A percentile compares a stretch with the other conserved stretches of the same genome.
These are phyloP conservation scores for Dactylella cylindrospora DNA, from an alignment of 2,329 filamentous ascomycete species.

Conservation along the genomic window DNA sequence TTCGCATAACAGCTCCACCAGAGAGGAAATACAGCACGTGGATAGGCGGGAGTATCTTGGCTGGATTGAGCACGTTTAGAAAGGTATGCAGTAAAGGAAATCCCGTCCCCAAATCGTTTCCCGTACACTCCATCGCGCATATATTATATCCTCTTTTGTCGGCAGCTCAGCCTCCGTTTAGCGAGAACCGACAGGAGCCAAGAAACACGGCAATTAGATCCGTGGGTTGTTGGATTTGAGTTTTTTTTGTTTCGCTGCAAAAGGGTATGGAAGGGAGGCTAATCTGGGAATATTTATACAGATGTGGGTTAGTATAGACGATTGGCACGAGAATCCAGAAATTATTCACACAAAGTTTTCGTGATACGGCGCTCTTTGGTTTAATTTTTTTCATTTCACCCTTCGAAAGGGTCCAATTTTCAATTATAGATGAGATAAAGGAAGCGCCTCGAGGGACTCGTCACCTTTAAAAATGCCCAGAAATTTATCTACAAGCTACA, in stretches of 20 bases:
- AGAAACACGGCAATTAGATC: conserved; percentile 21
- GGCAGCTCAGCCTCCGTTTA: conserved; percentile 45
- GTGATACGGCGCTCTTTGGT: conserved; percentile 54
- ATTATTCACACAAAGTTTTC: conserved; percentile 98
- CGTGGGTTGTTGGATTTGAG: conserved; percentile 18
- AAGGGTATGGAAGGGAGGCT: conserved; percentile 16
- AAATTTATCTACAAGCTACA: no score
- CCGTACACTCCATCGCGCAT: not conserved
- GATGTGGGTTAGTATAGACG: conserved; percentile 99
- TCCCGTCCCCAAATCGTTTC: not conserved
- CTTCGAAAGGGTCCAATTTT: no score
- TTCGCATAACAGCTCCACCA: conserved; percentile 97
- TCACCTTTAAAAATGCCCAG: no score
- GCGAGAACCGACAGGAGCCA: not conserved
- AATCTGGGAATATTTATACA: conserved; percentile 52
- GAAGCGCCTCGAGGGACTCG: no score
- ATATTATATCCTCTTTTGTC: conserved; percentile 30
- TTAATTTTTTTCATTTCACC: no score
- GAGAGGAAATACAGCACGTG: conserved; percentile 98
- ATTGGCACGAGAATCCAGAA: conserved; percentile 99
- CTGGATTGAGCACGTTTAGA: conserved; percentile 94
- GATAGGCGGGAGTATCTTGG: conserved; percentile 97
- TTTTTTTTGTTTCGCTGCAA: not conserved
- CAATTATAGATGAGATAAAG: no score
- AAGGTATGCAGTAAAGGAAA: conserved; percentile 74